Evolutionary conservation across 768 basidiomycete species (phyloP).

Genomic region (Hydnum rufescens): DNA sequence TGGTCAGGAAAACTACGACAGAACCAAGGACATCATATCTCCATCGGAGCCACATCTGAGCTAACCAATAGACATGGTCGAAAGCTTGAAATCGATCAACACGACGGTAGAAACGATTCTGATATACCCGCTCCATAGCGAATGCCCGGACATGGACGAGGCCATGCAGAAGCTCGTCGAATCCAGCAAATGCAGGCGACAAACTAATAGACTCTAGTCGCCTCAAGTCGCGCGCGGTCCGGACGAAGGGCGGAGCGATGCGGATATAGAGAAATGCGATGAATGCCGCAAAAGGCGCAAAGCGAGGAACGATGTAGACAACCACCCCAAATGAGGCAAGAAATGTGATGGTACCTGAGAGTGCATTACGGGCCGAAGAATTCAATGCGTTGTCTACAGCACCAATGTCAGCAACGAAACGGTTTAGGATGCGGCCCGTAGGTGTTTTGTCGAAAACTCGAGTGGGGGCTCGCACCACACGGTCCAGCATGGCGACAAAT

Average conservation of each 20-base stretch:
- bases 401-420: slow-evolving; percentile 60
- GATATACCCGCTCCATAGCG: slow-evolving; percentile 48
- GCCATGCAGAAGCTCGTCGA: slow-evolving; percentile 48
- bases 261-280: slow-evolving; percentile 53
- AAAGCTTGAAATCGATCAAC: slow-evolving; percentile 47
- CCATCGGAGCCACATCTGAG: slow-evolving; percentile 50
- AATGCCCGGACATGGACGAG: slow-evolving; percentile 51
- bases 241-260: slow-evolving; percentile 39
- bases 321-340: slow-evolving; percentile 44
- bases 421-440: slow-evolving; percentile 57
- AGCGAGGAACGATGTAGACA: slow-evolving; percentile 38
- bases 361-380: slow-evolving; percentile 31
- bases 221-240: slow-evolving; percentile 44
- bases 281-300: slow-evolving; percentile 43
- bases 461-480: slow-evolving; percentile 40
- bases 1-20: slow-evolving; percentile 46
- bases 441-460: slow-evolving; percentile 60
- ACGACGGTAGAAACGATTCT: slow-evolving; percentile 38
- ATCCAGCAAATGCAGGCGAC: slow-evolving; percentile 54
- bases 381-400: slow-evolving; percentile 49
- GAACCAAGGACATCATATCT: slow-evolving; percentile 61
- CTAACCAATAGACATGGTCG: slow-evolving; percentile 46
- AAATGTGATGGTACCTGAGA: slow-evolving; percentile 41
- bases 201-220: slow-evolving; percentile 45
- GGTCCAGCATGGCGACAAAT: slow-evolving; percentile 32